Conservation (phyloP, 1,284 basidiomycete species). For the Cutaneotrichosporon mucoides region DNA sequence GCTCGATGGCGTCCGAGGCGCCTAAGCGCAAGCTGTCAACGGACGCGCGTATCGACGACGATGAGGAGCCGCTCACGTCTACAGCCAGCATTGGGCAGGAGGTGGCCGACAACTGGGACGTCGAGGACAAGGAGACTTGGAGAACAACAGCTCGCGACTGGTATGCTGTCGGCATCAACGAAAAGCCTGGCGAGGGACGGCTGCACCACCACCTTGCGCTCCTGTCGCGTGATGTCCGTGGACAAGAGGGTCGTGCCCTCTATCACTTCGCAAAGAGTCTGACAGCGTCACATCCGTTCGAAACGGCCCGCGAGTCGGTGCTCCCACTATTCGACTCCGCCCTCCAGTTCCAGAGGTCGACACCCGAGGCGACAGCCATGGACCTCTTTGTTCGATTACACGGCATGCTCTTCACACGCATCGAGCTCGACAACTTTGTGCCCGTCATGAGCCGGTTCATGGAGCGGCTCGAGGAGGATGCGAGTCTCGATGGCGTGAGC, state of each 20-base stretch:
- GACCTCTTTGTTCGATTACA: slow-evolving; percentile 89
- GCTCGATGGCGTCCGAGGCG: slow-evolving; percentile 44
- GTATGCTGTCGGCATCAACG: slow-evolving; percentile 82
- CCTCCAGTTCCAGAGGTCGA: slow-evolving; percentile 63
- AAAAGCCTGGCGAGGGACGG: slow-evolving; percentile 84
- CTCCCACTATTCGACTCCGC: slow-evolving; percentile 74
- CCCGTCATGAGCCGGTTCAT: slow-evolving; percentile 76
- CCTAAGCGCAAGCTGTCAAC: slow-evolving; percentile 20
- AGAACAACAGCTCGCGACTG: slow-evolving; percentile 82
- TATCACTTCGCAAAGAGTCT: slow-evolving; percentile 97
- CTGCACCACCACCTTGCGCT: slow-evolving; percentile 93
- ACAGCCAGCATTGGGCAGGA: slow-evolving; percentile 77
- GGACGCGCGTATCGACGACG: slow-evolving; percentile 26
- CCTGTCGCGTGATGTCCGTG: slow-evolving; percentile 72
- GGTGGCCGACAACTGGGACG: slow-evolving; percentile 78
- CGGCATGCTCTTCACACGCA: slow-evolving; percentile 92
- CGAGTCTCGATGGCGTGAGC: slow-evolving; percentile 55
- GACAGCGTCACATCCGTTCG: slow-evolving; percentile 82
- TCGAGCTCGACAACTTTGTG: slow-evolving; percentile 86
- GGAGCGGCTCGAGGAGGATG: slow-evolving; percentile 69
- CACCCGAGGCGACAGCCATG: slow-evolving; percentile 68
- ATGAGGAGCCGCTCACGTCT: slow-evolving; percentile 35
- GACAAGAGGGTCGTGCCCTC: slow-evolving; percentile 76
- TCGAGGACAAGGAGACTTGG: slow-evolving; percentile 93
- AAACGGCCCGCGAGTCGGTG: slow-evolving; percentile 79